Conservation (phyloP, 192 early-diverging fungal species). For the Rhizoclosmatium sp. region DNA sequence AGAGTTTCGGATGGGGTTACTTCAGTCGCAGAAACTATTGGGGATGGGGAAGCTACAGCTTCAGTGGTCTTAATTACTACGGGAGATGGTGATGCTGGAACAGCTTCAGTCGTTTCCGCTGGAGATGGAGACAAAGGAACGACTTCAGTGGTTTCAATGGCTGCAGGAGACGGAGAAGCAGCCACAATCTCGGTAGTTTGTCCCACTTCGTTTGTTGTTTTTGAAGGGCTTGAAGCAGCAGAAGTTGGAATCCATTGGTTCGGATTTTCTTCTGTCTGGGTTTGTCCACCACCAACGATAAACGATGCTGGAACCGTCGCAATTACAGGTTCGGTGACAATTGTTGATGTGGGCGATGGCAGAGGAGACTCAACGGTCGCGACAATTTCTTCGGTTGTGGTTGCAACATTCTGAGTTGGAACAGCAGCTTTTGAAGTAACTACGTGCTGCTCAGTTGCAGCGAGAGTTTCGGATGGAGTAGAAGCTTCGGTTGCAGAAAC, state of each 20-base stretch:
- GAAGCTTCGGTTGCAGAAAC: not conserved
- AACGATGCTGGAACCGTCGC: not conserved
- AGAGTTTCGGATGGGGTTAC: not conserved
- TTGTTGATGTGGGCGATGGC: not conserved
- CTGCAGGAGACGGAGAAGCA: too few species aligned
- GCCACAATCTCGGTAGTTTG: too few species aligned
- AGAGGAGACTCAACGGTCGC: not conserved
- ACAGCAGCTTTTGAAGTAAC: not conserved
- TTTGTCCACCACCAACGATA: not conserved
- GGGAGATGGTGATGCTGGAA: not conserved
- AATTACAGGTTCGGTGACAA: not conserved
- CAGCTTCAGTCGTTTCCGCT: not conserved
- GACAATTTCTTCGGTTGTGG: not conserved
- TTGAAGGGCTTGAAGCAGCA: too few species aligned
- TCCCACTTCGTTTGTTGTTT: too few species aligned
- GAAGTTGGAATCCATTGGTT: too few species aligned
- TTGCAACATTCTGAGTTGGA: not conserved
- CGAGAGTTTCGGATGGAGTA: not conserved
- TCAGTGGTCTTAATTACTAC: not conserved
- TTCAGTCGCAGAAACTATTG: not conserved
- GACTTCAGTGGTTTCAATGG: not conserved
- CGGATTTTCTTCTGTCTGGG: too few species aligned
- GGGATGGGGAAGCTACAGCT: not conserved
- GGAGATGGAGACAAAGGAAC: not conserved
- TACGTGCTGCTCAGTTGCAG: not conserved